These are phyloP conservation scores for Thoreauomyces humboldtii DNA, from an alignment of 192 early-diverging fungal species.

Conservation along the genomic window DNA sequence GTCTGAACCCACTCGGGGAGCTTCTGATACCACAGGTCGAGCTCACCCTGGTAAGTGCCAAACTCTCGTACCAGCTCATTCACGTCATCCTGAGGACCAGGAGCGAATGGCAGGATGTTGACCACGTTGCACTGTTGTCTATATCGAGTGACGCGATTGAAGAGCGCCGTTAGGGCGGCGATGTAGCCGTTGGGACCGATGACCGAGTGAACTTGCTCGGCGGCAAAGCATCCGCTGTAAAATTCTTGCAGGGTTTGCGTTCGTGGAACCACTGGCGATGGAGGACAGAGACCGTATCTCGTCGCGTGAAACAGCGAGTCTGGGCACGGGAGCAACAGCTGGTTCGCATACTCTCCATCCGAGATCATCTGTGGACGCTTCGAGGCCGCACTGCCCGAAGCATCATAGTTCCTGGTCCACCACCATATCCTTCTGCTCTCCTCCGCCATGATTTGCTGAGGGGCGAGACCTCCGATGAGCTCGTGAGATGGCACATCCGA, in stretches of 20 bases:
- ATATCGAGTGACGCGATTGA: slow-evolving; percentile 31
- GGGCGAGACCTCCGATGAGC: slow-evolving; percentile 12
- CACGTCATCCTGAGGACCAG: not conserved
- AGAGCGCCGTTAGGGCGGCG: slow-evolving; percentile 18
- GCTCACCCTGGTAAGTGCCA: not conserved
- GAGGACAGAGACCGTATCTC: slow-evolving; percentile 10
- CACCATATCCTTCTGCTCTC: slow-evolving; percentile 28
- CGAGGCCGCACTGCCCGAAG: slow-evolving; percentile 25
- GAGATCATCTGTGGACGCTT: slow-evolving; percentile 32
- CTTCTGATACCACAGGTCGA: slow-evolving; percentile 29
- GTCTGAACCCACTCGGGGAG: slow-evolving; percentile 24
- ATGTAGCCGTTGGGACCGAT: slow-evolving; percentile 33
- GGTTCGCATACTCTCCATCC: slow-evolving; percentile 15
- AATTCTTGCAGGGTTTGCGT: slow-evolving; percentile 29
- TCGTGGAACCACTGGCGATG: slow-evolving; percentile 11
- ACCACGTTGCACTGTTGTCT: slow-evolving; percentile 16
- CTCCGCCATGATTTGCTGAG: slow-evolving; percentile 23
- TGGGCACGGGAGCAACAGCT: slow-evolving; percentile 24
- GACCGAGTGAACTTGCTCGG: slow-evolving; percentile 9
- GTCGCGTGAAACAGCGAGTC: slow-evolving; percentile 28
- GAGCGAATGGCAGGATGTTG: slow-evolving; percentile 30
- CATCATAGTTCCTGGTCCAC: slow-evolving; percentile 32
- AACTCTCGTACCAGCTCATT: slow-evolving; percentile 7
- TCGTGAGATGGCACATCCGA: not conserved
- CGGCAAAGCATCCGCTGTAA: not conserved